phyloP scores from a whole-genome alignment of 108 stramenopile genomes.

The Aurantiochytrium sp. region DNA sequence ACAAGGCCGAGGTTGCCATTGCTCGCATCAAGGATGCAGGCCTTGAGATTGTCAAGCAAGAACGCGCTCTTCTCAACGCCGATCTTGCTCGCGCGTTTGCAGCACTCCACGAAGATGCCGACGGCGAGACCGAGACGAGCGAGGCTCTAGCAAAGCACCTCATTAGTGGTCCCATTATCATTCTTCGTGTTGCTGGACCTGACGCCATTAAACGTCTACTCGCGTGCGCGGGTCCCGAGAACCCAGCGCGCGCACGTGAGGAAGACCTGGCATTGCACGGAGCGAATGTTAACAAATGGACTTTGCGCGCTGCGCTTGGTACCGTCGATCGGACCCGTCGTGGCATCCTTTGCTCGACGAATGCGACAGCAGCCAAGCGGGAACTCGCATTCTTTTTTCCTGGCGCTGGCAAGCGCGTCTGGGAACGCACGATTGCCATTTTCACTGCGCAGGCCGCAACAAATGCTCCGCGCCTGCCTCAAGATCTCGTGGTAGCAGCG shows the following conservation, averaged over 20 bases:
- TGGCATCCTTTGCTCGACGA: not conserved
- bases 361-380: not conserved
- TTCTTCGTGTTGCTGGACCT: not conserved
- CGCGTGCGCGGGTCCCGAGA: not conserved
- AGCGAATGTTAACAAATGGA: not conserved
- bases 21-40: not conserved
- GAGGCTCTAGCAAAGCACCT: not conserved
- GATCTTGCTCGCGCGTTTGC: not conserved
- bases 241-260: not conserved
- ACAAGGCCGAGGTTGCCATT: not conserved
- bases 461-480: not conserved
- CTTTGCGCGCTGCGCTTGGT: not conserved
- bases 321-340: not conserved
- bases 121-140: not conserved
- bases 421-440: not conserved
- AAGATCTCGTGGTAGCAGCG: not conserved
- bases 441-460: not conserved
- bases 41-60: not conserved
- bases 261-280: not conserved
- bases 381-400: not conserved
- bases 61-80: not conserved
- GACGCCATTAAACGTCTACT: not conserved
- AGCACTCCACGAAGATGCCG: not conserved
- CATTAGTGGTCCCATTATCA: not conserved
- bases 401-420: not conserved